A percentile compares a stretch with the other conserved stretches of the same genome.
Evolutionary conservation across 805 yeast genomes (phyloP).

Genomic region (Alloascoidea hylecoeti): DNA sequence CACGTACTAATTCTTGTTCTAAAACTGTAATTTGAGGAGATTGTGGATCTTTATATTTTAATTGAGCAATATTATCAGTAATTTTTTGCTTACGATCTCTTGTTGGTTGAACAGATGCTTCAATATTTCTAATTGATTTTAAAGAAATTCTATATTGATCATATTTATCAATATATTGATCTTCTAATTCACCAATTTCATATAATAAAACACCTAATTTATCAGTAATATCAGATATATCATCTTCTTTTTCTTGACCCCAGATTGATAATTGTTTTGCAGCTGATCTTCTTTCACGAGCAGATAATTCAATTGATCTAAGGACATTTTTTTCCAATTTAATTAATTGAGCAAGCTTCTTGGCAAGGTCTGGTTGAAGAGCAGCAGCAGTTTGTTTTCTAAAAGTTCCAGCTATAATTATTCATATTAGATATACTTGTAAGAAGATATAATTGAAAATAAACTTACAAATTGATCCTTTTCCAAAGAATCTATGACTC

Average conservation of each 20-base stretch:
- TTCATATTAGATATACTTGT: too few species aligned
- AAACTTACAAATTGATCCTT: conserved; percentile 31
- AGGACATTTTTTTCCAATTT: conserved; percentile 74
- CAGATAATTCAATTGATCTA: conserved; percentile 65
- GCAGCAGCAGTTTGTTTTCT: conserved; percentile 67
- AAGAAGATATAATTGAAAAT: too few species aligned
- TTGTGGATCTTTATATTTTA: conserved; percentile 77
- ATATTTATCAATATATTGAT: conserved; percentile 73
- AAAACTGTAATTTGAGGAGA: conserved; percentile 63
- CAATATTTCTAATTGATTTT: conserved; percentile 72
- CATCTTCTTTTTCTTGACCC: conserved; percentile 84
- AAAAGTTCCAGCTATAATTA: conserved; percentile 24
- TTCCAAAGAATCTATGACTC: conserved; percentile 76
- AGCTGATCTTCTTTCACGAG: conserved; percentile 67
- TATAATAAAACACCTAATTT: conserved; percentile 72
- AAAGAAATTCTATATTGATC: conserved; percentile 78
- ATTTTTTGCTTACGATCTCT: conserved; percentile 78
- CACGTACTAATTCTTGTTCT: conserved; percentile 84
- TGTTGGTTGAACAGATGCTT: conserved; percentile 78
- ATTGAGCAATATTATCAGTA: conserved; percentile 72
- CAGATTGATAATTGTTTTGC: conserved; percentile 73
- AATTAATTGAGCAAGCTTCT: conserved; percentile 59
- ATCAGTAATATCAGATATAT: conserved; percentile 76
- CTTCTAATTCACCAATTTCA: conserved; percentile 79
- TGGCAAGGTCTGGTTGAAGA: conserved; percentile 68